A percentile compares a stretch with the other conserved stretches of the same genome.
Conservation (phyloP, 768 basidiomycete species). For the Tubosaeta sp. region DNA sequence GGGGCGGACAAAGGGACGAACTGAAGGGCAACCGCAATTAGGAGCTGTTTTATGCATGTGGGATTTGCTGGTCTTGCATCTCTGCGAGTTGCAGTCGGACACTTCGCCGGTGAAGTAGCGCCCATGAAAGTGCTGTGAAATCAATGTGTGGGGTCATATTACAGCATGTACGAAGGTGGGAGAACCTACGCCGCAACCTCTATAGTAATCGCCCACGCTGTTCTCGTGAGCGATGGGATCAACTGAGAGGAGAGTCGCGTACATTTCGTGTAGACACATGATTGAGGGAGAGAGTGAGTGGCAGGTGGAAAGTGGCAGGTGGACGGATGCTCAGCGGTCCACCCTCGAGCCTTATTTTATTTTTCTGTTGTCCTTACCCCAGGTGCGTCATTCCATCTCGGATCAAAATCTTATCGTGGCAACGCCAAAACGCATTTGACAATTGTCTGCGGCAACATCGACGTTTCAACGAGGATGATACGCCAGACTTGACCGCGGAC, state of each 20-base stretch:
- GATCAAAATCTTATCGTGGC: conserved; percentile 27
- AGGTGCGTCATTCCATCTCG: conserved; percentile 29
- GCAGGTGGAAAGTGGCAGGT: not conserved
- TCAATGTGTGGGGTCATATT: not conserved
- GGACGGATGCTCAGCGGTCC: not conserved
- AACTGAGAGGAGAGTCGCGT: conserved; percentile 3
- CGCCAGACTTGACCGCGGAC: too few species aligned
- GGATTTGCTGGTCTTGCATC: conserved; percentile 32
- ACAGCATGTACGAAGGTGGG: conserved; percentile 1
- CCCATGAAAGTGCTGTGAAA: conserved; percentile 33
- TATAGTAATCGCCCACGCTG: conserved; percentile 36
- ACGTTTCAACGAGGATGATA: too few species aligned
- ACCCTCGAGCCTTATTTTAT: too few species aligned
- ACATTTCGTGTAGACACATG: conserved; percentile 37
- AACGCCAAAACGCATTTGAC: conserved; percentile 1
- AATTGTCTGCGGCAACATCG: not conserved
- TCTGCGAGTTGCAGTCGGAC: conserved; percentile 26
- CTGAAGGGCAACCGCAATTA: conserved; percentile 31
- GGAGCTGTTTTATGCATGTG: conserved; percentile 34
- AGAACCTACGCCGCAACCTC: conserved; percentile 33
- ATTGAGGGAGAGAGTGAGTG: conserved; percentile 2
- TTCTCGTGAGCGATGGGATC: conserved; percentile 3
- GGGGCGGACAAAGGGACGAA: conserved; percentile 15
- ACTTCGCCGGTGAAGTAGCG: conserved; percentile 35
- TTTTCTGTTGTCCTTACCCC: conserved; percentile 17